phyloP scores from a whole-genome alignment of 2,329 filamentous ascomycete genomes.

The Monosporascus sp. region DNA sequence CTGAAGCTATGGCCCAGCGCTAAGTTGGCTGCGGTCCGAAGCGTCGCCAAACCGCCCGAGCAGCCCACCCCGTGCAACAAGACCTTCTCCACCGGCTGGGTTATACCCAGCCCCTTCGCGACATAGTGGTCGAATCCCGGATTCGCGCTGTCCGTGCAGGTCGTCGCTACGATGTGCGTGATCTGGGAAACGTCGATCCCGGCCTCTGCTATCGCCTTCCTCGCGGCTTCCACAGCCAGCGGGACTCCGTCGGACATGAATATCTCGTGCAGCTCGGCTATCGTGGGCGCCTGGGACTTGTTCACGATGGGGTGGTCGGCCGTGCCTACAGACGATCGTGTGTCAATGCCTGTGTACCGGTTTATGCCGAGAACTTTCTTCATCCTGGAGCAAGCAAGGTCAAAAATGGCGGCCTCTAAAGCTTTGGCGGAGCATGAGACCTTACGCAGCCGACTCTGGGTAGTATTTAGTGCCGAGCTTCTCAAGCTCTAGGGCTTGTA shows the following conservation, averaged over 20 bases:
- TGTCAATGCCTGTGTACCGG: constrained; percentile 59
- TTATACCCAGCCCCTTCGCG: constrained; percentile 51
- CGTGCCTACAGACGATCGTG: constrained; percentile 56
- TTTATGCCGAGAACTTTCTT: constrained; percentile 60
- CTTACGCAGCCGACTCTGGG: constrained; percentile 54
- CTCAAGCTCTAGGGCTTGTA: constrained; percentile 46
- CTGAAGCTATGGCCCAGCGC: constrained; percentile 58
- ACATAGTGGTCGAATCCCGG: constrained; percentile 65
- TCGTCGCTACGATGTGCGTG: constrained; percentile 63
- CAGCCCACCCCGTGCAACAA: constrained; percentile 63
- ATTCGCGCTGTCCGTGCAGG: constrained; percentile 65
- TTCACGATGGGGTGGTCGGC: constrained; percentile 59
- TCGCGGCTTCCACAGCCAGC: constrained; percentile 49
- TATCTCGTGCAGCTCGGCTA: constrained; percentile 47
- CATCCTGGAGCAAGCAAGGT: constrained; percentile 40
- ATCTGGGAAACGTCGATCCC: constrained; percentile 46
- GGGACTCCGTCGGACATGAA: constrained; percentile 55
- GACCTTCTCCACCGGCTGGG: constrained; percentile 56
- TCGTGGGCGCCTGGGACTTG: constrained; percentile 44
- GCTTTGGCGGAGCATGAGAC: constrained; percentile 8
- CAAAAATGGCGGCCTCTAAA: not conserved
- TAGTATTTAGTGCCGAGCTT: constrained; percentile 52
- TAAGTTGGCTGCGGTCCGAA: constrained; percentile 62
- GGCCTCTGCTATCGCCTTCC: constrained; percentile 52
- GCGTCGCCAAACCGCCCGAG: constrained; percentile 54